These are phyloP conservation scores for Polytolypa hystricis DNA, from an alignment of 2,329 filamentous ascomycete genomes.

Conservation along the genomic window DNA sequence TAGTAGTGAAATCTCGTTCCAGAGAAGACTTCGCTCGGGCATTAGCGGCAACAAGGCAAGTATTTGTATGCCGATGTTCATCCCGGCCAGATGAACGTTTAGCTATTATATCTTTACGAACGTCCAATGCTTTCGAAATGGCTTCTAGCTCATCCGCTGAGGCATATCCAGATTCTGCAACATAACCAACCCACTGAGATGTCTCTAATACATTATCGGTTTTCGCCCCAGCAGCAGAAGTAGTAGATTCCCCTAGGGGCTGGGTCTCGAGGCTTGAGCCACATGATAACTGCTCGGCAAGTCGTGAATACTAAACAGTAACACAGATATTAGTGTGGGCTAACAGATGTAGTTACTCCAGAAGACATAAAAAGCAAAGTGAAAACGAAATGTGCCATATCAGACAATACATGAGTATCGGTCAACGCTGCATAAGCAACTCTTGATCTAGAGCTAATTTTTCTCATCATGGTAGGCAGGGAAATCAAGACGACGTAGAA, in stretches of 20 bases:
- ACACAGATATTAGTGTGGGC: too few species aligned
- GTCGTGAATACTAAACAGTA: too few species aligned
- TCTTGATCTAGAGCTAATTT: constrained; percentile 80
- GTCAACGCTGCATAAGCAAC: constrained; percentile 51
- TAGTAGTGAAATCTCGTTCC: constrained; percentile 84
- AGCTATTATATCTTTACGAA: constrained; percentile 29
- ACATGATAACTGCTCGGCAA: constrained; percentile 24
- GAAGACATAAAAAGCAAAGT: background rate
- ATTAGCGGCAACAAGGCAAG: constrained; percentile 29
- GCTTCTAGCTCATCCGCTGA: too few species aligned
- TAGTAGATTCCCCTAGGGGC: too few species aligned
- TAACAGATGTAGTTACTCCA: too few species aligned
- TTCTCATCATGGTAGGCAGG: constrained; percentile 38
- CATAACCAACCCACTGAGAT: constrained; percentile 9
- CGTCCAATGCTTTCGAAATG: constrained; percentile 30
- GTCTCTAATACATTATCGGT: too few species aligned
- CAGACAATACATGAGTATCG: constrained; percentile 48
- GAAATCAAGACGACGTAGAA: constrained; percentile 5
- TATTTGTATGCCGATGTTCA: constrained; percentile 25
- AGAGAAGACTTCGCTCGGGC: constrained; percentile 56
- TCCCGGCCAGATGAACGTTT: too few species aligned
- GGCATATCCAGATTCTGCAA: constrained; percentile 12
- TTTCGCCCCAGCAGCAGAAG: too few species aligned
- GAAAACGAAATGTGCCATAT: constrained; percentile 27
- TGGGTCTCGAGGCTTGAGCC: too few species aligned